A percentile compares a stretch with the other conserved stretches of the same genome.
Conservation (phyloP, 139 green algal genomes). For the Pleodorina starrii region DNA sequence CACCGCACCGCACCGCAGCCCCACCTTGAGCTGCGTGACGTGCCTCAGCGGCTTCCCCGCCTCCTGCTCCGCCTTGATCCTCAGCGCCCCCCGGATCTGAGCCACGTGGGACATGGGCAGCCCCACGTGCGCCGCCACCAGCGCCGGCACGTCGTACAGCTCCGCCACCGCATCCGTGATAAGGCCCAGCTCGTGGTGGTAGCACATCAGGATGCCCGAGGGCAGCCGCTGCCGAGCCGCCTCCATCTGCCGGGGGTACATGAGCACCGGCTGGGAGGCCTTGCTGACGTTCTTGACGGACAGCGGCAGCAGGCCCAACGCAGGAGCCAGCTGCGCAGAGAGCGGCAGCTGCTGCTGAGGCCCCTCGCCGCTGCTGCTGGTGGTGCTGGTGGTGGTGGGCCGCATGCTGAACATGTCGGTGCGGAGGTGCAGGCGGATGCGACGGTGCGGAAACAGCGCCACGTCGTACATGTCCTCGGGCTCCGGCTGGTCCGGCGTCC, state of each 20-base stretch:
- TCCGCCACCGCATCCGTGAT: conserved; percentile 18
- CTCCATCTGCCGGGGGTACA: conserved; percentile 33
- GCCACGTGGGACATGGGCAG: conserved; percentile 43
- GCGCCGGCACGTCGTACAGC: conserved; percentile 41
- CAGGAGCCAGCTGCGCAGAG: conserved; percentile 22
- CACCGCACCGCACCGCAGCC: no score
- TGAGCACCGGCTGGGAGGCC: conserved; percentile 36
- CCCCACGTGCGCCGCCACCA: conserved; percentile 54
- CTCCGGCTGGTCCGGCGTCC: conserved; percentile 25
- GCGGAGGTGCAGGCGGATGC: conserved; percentile 50
- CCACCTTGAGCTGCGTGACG: conserved; percentile 45
- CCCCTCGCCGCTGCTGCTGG: no score
- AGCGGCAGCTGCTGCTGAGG: background rate
- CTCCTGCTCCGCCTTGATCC: conserved; percentile 23
- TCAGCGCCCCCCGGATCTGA: conserved; percentile 40
- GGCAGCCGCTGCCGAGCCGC: background rate
- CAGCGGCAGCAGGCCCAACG: conserved; percentile 36
- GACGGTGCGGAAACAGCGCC: conserved; percentile 18
- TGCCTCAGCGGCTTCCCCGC: conserved; percentile 26
- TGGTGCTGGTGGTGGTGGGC: background rate
- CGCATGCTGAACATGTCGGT: conserved; percentile 34
- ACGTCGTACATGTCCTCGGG: conserved; percentile 38
- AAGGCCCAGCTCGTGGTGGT: conserved; percentile 50
- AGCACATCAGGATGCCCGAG: conserved; percentile 48
- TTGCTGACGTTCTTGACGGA: conserved; percentile 50